Evolutionary conservation across 495 filamentous ascomycete genomes (phyloP).

Genomic region (Jackrogersella multiformis): DNA sequence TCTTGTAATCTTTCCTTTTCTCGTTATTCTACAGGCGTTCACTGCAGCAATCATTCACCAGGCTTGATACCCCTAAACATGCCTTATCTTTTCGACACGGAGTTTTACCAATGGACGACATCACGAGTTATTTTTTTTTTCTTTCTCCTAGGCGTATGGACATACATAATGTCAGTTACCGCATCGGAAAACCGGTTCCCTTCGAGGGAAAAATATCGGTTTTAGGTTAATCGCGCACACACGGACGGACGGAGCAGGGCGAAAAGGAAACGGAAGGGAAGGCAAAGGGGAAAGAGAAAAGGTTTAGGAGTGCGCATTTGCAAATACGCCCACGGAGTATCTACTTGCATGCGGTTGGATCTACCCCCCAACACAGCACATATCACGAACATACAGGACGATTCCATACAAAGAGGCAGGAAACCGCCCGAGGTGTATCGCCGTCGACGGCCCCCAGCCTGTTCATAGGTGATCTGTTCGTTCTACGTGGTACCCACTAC

Average conservation of each 20-base stretch:
- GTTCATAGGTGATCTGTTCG: neutral
- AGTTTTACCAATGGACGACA: slow-evolving; percentile 19
- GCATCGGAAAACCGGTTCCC: neutral
- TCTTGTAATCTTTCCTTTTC: neutral
- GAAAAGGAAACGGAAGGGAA: slow-evolving; percentile 3
- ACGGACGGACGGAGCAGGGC: too few relatives aligned
- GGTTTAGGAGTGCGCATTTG: slow-evolving; percentile 13
- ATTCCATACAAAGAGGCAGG: neutral
- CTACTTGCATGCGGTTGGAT: neutral
- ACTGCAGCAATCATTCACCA: slow-evolving; percentile 18
- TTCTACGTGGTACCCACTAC: neutral
- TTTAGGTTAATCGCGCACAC: neutral
- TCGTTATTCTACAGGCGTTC: slow-evolving; percentile 14
- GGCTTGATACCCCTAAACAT: slow-evolving; percentile 30
- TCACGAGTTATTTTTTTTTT: slow-evolving; percentile 2
- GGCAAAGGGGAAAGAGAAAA: neutral
- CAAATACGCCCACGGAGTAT: slow-evolving; percentile 1
- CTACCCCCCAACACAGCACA: neutral
- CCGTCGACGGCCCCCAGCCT: neutral
- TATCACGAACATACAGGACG: neutral
- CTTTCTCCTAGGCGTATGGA: too few relatives aligned
- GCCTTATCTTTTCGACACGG: slow-evolving; percentile 7
- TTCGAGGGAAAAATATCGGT: neutral
- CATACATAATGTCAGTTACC: neutral
- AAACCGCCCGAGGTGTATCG: neutral